Evolutionary conservation across 148 eudicot genomes (phyloP), one percentile per base, ranked within the genome.

Genomic region (Chenopodium formosanum): DNA sequence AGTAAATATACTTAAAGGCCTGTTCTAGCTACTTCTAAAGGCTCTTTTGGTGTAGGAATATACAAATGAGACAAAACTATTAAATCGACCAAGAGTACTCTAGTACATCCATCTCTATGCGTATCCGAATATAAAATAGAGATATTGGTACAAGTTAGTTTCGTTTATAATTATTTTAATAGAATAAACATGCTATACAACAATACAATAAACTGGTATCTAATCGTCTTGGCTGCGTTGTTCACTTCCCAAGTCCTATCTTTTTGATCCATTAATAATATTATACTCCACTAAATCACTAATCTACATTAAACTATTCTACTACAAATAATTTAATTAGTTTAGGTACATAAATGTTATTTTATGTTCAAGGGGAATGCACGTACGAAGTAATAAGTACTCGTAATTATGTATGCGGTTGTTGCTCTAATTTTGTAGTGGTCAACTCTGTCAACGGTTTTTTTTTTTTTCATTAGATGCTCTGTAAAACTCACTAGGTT

Each of bases 311-410:
- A 2, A 23, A 34, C 37, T 63, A 78, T 66, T 70, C 52, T 22
- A 23, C 27, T 22, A 37, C 58, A 40, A 40, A 37, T 37, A 37
- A 17, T 46, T 47, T 73, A 80, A 73, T 62, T 80, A 80, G 72
- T 23, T 80, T 73, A 62, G 82, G 71, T 74, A 14, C 16, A 10
- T 52, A 40, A 40, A 5, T 74, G 31, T 65, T 64, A 48, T 78
- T 71, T 58, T 58, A 58, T 6, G 12, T 1, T 5, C 32, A 44
- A 23, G 13, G 2, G 7, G 9, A 58, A 46, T 63, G 34, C 31
- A 65, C 69, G 4, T 4, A 23, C 25, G 0, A 65, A 3, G 27
- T 1, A 65, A 3, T 32, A 37, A 37, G 40, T 37, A 25, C 25
- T 25, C 25, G 25, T 25, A 25, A 25, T 5, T 4, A 40, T 40